Evolutionary conservation across 495 filamentous ascomycete species (phyloP), one percentile per base, ranked within the genome.

Genomic region (Bombardia bombarda): DNA sequence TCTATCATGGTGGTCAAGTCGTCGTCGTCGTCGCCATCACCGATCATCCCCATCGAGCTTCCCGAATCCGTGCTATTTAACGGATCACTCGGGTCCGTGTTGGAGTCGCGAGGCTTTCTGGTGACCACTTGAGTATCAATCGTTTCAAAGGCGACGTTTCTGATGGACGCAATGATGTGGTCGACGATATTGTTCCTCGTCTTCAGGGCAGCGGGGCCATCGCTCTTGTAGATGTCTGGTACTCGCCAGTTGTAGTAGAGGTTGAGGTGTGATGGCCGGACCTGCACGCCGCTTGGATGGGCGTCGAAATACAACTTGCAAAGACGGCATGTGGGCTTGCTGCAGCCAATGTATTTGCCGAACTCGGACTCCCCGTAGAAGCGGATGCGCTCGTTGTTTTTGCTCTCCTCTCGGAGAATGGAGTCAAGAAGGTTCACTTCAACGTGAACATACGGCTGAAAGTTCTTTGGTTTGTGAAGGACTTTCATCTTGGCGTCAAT

Each of bases 241-340:
- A 18, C 23, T 4, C 38, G 38, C 64, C 64, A 70, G 31, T 61
- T 58, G 37, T 46, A 10, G 40, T 70, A 68, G 19, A 65, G 13
- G 34, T 65, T 69, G 9, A 49, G 26, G 26, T 65, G 63, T 0
- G 52, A 44, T 12, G 25, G 14, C 8, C 64, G 63, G 8, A 56
- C 46, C 6, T 47, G 32, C 2, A 64, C 47, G 0, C 54, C 39
- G 1, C 32, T 42, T 2, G 36, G 33, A n/a, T 64, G 58, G 0
- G 35, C 35, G 3, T 19, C 24, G 26, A 68, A 61, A 24, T 66
- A 70, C 9, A 53, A 40, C 1, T 35, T 4, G 38, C 66, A 69
- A 7, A 66, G 58, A 2, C 47, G 51, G 30, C 67, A 70, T 0
- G 63, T 59, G 2, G 67, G 63, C 45, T 70, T 70, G 51, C 60